Percentiles rank a stretch among this genome's conserved stretches.
These are phyloP conservation scores for Eucalyptus cladocalyx DNA, from an alignment of 345 rosid species.

Conservation along the genomic window DNA sequence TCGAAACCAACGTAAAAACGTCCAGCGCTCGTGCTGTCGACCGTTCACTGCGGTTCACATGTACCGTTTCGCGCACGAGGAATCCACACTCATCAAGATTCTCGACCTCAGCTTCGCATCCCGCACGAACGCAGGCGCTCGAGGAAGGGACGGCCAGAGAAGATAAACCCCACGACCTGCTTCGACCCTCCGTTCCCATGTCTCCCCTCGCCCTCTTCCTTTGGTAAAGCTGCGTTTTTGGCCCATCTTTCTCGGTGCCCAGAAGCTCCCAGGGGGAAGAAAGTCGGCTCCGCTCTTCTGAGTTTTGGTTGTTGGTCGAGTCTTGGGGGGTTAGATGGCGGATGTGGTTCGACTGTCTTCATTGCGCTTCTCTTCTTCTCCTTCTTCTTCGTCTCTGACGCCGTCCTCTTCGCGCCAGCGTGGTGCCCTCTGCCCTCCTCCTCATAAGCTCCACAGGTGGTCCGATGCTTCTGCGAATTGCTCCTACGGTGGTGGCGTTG, in stretches of 20 bases:
- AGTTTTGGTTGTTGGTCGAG: background rate
- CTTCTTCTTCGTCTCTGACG: conserved; percentile 13
- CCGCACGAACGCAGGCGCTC: background rate
- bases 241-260: background rate
- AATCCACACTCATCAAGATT: background rate
- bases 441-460: conserved; percentile 18
- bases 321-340: conserved; percentile 29
- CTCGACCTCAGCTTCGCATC: background rate
- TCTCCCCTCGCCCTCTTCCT: background rate
- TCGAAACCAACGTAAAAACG: background rate
- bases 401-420: conserved; percentile 19
- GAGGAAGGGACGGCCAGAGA: background rate
- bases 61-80: background rate
- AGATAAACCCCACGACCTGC: background rate
- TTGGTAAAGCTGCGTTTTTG: background rate
- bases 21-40: background rate
- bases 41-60: background rate
- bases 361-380: conserved; percentile 23
- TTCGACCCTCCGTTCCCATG: background rate
- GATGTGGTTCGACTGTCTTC: conserved; percentile 34
- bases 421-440: conserved; percentile 1
- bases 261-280: background rate
- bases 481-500: background rate
- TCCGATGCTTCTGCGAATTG: conserved; percentile 13
- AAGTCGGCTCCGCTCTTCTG: background rate